Evolutionary conservation across 148 eudicot species (phyloP).

Genomic region (Euryodendron excelsum): DNA sequence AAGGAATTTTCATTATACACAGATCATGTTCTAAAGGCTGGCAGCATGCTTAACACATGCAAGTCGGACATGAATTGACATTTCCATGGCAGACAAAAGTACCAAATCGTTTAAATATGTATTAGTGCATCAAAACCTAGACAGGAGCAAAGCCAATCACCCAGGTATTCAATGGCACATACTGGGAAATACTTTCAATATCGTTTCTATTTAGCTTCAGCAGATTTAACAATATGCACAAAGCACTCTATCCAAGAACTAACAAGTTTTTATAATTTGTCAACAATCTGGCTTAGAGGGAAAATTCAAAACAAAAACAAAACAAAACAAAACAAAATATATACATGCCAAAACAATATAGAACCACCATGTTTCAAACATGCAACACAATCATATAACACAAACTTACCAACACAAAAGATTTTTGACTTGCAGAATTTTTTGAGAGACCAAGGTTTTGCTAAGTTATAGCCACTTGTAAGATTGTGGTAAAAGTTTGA

Average conservation of each 20-base stretch:
- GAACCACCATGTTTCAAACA: background rate
- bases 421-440: background rate
- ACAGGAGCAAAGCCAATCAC: background rate
- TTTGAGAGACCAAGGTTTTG: background rate
- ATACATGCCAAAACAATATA: too few relatives aligned
- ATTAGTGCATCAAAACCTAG: constrained; percentile 3
- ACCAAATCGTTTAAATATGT: background rate
- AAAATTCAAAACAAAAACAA: background rate
- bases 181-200: too few relatives aligned
- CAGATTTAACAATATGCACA: background rate
- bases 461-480: background rate
- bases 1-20: constrained; percentile 1
- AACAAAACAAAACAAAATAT: background rate
- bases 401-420: background rate
- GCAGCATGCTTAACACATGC: too few relatives aligned
- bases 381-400: background rate
- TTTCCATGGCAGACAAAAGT: too few relatives aligned
- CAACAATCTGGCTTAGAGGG: background rate
- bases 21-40: background rate
- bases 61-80: too few relatives aligned
- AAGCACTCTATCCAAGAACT: background rate
- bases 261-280: background rate
- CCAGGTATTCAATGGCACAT: background rate
- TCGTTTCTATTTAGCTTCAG: background rate
- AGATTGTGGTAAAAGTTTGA: background rate